A percentile compares a stretch with the other conserved stretches of the same genome.
These are phyloP conservation scores for Erythrophleum ivorense DNA, from an alignment of 331 rosid genomes.

Conservation along the genomic window DNA sequence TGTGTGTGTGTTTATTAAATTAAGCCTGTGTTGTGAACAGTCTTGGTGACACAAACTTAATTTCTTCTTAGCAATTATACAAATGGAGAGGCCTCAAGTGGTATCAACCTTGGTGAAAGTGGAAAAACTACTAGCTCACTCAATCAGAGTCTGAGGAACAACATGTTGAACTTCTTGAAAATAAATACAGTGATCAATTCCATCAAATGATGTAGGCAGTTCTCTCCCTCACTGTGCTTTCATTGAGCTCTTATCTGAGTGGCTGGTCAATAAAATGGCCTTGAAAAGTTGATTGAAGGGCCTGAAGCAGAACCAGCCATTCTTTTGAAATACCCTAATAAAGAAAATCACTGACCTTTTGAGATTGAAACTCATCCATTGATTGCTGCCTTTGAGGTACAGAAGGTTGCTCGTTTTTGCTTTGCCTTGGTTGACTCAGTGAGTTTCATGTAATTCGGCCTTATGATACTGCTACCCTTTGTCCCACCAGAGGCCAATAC, in stretches of 20 bases:
- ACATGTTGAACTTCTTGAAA: slow-evolving; percentile 65
- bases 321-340: slow-evolving; percentile 74
- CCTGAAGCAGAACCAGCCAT: slow-evolving; percentile 77
- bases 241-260: slow-evolving; percentile 43
- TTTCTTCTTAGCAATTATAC: slow-evolving; percentile 37
- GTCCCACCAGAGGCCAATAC: slow-evolving; percentile 65
- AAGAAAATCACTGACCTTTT: slow-evolving; percentile 60
- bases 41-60: background rate
- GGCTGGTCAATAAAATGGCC: slow-evolving; percentile 58
- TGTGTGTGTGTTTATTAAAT: background rate
- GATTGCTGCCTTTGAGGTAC: slow-evolving; percentile 83
- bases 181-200: slow-evolving; percentile 34
- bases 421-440: slow-evolving; percentile 86
- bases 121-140: slow-evolving; percentile 46
- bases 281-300: slow-evolving; percentile 59
- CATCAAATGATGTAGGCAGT: slow-evolving; percentile 4
- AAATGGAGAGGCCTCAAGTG: slow-evolving; percentile 39
- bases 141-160: slow-evolving; percentile 45
- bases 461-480: slow-evolving; percentile 55
- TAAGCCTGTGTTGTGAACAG: background rate
- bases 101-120: slow-evolving; percentile 25
- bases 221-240: slow-evolving; percentile 29
- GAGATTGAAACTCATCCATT: slow-evolving; percentile 81
- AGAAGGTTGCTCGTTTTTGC: slow-evolving; percentile 49
- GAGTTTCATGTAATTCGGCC: slow-evolving; percentile 78